Evolutionary conservation across 768 basidiomycete species (phyloP).

Genomic region (Lentinus tigrinus): DNA sequence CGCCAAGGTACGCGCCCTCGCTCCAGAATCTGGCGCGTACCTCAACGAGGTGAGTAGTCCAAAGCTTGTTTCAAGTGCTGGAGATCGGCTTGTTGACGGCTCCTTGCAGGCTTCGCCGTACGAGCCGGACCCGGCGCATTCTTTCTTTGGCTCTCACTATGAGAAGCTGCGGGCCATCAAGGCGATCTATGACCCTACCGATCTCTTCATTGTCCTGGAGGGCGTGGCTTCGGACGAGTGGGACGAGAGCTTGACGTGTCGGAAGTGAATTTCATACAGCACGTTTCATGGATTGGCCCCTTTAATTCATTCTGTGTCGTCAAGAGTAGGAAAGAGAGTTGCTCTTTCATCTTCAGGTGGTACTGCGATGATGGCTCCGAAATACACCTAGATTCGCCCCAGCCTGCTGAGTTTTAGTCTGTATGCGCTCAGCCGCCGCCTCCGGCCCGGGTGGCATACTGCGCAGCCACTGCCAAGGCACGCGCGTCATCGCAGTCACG

Average conservation of each 20-base stretch:
- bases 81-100: no score
- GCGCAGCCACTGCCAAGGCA: no score
- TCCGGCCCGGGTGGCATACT: no score
- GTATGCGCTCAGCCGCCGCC: no score
- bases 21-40: conserved; percentile 38
- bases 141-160: conserved; percentile 50
- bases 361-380: no score
- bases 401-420: no score
- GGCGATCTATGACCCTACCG: conserved; percentile 41
- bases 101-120: conserved; percentile 47
- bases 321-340: no score
- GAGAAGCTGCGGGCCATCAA: conserved; percentile 40
- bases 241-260: conserved; percentile 33
- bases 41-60: conserved; percentile 42
- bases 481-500: no score
- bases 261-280: not conserved
- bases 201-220: conserved; percentile 42
- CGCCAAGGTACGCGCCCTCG: conserved; percentile 30
- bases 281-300: no score
- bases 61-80: not conserved
- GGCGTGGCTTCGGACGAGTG: conserved; percentile 54
- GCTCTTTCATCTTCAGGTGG: no score
- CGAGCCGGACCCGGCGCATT: conserved; percentile 38
- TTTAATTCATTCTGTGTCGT: no score
- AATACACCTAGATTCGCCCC: no score